Evolutionary conservation across 208 protist genomes (phyloP).

Genomic region (Zelonia costaricensis): DNA sequence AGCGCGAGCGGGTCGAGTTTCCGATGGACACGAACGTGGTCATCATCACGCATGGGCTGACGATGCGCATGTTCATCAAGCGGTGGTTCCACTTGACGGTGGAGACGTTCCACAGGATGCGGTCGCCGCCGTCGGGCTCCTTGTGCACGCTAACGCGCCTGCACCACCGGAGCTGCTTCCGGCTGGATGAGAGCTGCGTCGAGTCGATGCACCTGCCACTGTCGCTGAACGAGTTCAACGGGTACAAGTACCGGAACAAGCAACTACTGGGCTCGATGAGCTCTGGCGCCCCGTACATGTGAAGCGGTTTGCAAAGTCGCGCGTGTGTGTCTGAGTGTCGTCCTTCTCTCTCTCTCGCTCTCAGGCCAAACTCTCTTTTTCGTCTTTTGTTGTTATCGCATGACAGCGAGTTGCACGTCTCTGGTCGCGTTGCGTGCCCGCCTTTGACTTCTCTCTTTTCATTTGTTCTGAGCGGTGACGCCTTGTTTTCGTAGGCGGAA

Average conservation of each 20-base stretch:
- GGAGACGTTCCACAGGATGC: conserved; percentile 89
- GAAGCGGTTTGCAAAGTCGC: conserved; percentile 1
- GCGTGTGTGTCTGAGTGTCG: not conserved
- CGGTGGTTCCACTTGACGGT: conserved; percentile 92
- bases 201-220: conserved; percentile 71
- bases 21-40: conserved; percentile 89
- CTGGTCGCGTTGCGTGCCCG: too few species aligned
- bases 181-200: conserved; percentile 68
- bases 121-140: conserved; percentile 66
- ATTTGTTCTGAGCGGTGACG: too few species aligned
- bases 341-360: not conserved
- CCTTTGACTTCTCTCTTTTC: too few species aligned
- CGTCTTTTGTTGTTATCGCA: not conserved
- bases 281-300: conserved; percentile 89
- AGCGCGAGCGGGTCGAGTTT: conserved; percentile 77
- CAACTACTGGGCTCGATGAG: conserved; percentile 87
- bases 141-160: conserved; percentile 73
- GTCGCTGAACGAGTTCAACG: conserved; percentile 86
- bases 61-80: conserved; percentile 90
- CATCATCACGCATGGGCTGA: conserved; percentile 89
- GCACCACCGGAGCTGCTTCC: conserved; percentile 79
- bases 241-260: conserved; percentile 91
- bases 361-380: not conserved
- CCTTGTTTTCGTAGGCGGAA: too few species aligned
- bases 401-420: not conserved